Evolutionary conservation across 1,284 basidiomycete genomes (phyloP).

Genomic region (Ganoderma lingzhi): DNA sequence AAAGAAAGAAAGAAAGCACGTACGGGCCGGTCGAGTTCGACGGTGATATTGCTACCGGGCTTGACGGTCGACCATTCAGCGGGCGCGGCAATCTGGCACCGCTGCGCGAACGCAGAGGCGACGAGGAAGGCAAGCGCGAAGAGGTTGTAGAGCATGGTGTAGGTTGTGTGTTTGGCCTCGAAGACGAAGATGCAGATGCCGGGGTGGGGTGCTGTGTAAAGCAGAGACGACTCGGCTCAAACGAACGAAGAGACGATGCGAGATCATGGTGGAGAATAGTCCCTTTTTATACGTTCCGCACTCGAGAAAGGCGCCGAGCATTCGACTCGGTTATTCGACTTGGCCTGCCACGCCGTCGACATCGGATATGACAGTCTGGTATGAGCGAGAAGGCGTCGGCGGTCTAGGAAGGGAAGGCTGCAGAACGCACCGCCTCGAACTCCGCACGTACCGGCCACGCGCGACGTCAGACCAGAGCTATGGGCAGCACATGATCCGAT

Average conservation of each 20-base stretch:
- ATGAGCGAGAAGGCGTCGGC: not conserved
- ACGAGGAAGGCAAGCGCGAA: conserved; percentile 28
- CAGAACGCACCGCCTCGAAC: not conserved
- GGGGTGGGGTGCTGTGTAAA: not conserved
- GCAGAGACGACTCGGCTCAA: not conserved
- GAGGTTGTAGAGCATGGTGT: conserved; percentile 8
- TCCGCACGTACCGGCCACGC: not conserved
- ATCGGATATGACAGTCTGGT: not conserved
- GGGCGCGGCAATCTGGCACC: conserved; percentile 49
- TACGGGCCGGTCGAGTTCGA: conserved; percentile 56
- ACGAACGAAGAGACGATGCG: not conserved
- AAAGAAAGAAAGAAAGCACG: conserved; percentile 28
- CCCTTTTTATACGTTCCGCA: not conserved
- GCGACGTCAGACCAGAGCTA: not conserved
- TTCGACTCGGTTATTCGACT: not conserved
- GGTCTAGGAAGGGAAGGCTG: not conserved
- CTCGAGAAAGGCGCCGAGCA: not conserved
- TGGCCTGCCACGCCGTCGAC: not conserved
- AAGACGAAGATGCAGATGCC: no score
- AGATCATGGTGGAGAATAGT: not conserved
- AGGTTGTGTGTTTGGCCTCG: not conserved
- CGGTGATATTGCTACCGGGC: conserved; percentile 47
- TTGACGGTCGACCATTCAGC: conserved; percentile 40
- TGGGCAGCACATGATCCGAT: not conserved
- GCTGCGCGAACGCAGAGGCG: conserved; percentile 49